Conservation (phyloP, 2,329 filamentous ascomycete genomes). For the Pestalotiopsis sp. region DNA sequence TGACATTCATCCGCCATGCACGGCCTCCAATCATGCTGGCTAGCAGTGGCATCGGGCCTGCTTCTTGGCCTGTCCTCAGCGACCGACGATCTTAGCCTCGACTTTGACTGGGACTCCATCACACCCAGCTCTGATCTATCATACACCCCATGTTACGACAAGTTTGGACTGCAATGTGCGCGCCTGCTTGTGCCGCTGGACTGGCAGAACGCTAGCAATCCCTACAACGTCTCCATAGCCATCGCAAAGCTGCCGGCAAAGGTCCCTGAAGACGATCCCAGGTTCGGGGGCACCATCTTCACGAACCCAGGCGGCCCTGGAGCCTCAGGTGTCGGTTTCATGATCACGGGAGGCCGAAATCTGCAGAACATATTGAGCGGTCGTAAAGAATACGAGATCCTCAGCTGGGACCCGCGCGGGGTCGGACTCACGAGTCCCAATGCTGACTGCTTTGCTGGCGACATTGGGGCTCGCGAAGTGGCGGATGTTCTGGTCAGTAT, state of each 20-base stretch:
- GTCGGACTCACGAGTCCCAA: conserved; percentile 38
- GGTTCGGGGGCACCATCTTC: conserved; percentile 45
- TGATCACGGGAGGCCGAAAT: conserved; percentile 26
- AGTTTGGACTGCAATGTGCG: conserved; percentile 37
- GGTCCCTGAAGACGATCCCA: conserved; percentile 38
- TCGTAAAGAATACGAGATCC: conserved; percentile 37
- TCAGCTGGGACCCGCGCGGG: conserved; percentile 49
- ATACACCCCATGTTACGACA: conserved; percentile 42
- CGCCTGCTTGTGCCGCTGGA: conserved; percentile 46
- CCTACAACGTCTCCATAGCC: conserved; percentile 39
- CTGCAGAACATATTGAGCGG: conserved; percentile 28
- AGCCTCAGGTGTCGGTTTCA: conserved; percentile 37
- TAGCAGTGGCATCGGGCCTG: neutral
- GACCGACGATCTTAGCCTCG: conserved; percentile 25
- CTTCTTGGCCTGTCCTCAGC: neutral
- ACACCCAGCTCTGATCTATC: conserved; percentile 36
- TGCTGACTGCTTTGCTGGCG: conserved; percentile 39
- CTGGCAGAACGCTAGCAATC: conserved; percentile 35
- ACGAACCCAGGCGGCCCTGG: conserved; percentile 49
- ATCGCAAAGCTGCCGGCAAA: conserved; percentile 42
- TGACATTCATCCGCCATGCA: neutral
- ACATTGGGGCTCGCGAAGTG: conserved; percentile 29
- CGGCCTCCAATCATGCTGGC: neutral
- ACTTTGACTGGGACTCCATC: conserved; percentile 40
- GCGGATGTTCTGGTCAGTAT: conserved; percentile 24